Evolutionary conservation across 2,329 filamentous ascomycete species (phyloP).

Genomic region (Apiospora rasikravindrae): DNA sequence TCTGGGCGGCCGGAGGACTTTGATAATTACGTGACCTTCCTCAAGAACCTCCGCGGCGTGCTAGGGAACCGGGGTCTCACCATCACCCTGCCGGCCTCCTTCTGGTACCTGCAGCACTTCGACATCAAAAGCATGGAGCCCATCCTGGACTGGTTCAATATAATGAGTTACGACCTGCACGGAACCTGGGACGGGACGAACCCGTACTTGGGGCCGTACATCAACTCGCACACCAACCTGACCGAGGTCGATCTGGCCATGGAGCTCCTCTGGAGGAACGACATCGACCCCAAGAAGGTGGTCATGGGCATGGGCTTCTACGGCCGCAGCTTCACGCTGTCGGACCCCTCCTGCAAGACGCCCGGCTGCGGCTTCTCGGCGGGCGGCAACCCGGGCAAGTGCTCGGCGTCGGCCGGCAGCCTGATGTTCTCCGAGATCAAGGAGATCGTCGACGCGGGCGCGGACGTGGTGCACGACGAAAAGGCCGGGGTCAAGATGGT

Average conservation of each 20-base stretch:
- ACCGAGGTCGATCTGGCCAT: slow-evolving; percentile 51
- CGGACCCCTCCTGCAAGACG: slow-evolving; percentile 29
- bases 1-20: too few species aligned
- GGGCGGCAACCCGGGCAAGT: not conserved
- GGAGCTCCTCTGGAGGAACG: slow-evolving; percentile 54
- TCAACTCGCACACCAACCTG: slow-evolving; percentile 51
- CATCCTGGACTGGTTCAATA: slow-evolving; percentile 41
- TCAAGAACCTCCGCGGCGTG: too few species aligned
- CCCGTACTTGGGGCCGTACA: slow-evolving; percentile 28
- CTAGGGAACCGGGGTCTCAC: too few species aligned
- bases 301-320: slow-evolving; percentile 54
- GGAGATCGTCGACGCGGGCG: not conserved
- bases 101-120: slow-evolving; percentile 29
- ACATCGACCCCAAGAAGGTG: slow-evolving; percentile 48
- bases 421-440: not conserved
- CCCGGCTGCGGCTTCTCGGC: slow-evolving; percentile 10
- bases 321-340: slow-evolving; percentile 39
- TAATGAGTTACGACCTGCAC: slow-evolving; percentile 47
- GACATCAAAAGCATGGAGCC: slow-evolving; percentile 18
- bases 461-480: not conserved
- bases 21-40: too few species aligned
- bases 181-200: slow-evolving; percentile 45
- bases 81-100: slow-evolving; percentile 21
- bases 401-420: not conserved
- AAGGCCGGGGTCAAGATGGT: slow-evolving; percentile 35